phyloP scores from a whole-genome alignment of 805 yeast species.

The Barnettozyma pratensis region DNA sequence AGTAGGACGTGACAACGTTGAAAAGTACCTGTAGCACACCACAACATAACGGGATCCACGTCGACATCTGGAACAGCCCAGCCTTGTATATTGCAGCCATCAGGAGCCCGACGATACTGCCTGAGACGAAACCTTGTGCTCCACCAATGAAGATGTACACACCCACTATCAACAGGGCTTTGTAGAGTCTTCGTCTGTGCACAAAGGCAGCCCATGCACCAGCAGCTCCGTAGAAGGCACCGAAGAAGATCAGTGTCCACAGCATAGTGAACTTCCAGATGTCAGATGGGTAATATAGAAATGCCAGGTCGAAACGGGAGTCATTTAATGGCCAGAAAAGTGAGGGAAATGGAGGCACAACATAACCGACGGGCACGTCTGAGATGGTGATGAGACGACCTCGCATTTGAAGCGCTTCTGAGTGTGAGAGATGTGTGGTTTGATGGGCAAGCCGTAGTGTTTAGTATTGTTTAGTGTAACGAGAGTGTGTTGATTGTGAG shows the following conservation, averaged over 20 bases:
- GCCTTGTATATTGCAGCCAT: constrained; percentile 65
- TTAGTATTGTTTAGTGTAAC: background rate
- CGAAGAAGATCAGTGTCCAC: constrained; percentile 74
- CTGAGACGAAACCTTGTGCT: constrained; percentile 62
- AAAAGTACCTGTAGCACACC: constrained; percentile 63
- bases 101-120: constrained; percentile 73
- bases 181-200: constrained; percentile 36
- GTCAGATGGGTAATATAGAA: constrained; percentile 63
- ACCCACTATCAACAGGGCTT: constrained; percentile 35
- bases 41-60: constrained; percentile 92
- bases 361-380: constrained; percentile 76
- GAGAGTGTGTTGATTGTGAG: background rate
- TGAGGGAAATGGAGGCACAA: constrained; percentile 76
- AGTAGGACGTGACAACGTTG: constrained; percentile 62
- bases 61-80: constrained; percentile 81
- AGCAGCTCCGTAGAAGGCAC: constrained; percentile 56
- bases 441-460: background rate
- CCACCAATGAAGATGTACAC: constrained; percentile 51
- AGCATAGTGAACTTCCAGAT: constrained; percentile 78
- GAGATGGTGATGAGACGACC: constrained; percentile 31
- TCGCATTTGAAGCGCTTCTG: background rate
- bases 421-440: background rate
- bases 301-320: constrained; percentile 37
- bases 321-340: constrained; percentile 61
- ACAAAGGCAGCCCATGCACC: constrained; percentile 56